phyloP scores from a whole-genome alignment of 2,329 filamentous ascomycete species.

The Plenodomus biglobosus region DNA sequence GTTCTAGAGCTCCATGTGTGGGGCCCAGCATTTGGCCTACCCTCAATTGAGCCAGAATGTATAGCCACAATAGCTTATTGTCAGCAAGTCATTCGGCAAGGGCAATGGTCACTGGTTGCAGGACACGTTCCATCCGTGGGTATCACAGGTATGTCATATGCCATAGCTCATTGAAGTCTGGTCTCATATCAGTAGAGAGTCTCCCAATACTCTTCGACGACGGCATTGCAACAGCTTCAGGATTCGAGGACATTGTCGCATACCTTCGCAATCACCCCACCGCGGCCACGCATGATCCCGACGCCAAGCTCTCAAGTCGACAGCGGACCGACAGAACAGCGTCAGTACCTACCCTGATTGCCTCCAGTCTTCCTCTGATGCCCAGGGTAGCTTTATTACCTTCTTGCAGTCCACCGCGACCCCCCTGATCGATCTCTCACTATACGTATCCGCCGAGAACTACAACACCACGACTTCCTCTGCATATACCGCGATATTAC shows the following conservation, averaged over 20 bases:
- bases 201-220: constrained; percentile 61
- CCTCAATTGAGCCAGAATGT: constrained; percentile 90
- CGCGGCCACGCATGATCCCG: constrained; percentile 29
- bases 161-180: neutral
- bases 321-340: constrained; percentile 49
- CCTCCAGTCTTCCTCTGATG: neutral
- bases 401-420: constrained; percentile 76
- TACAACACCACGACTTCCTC: constrained; percentile 77
- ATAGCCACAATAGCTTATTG: constrained; percentile 80
- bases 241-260: constrained; percentile 62
- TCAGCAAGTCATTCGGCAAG: constrained; percentile 59
- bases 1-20: constrained; percentile 81
- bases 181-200: constrained; percentile 48
- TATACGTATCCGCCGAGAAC: constrained; percentile 89
- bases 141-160: constrained; percentile 54
- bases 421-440: constrained; percentile 77
- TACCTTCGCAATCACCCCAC: constrained; percentile 51
- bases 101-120: constrained; percentile 47
- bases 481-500: constrained; percentile 75
- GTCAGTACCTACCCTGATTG: constrained; percentile 18
- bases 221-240: constrained; percentile 56
- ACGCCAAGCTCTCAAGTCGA: constrained; percentile 29
- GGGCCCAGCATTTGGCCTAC: constrained; percentile 83
- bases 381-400: constrained; percentile 51
- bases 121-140: constrained; percentile 66